These are phyloP conservation scores for Ceratocystis diversiconidia DNA, from an alignment of 2,329 filamentous ascomycete species.

Conservation along the genomic window DNA sequence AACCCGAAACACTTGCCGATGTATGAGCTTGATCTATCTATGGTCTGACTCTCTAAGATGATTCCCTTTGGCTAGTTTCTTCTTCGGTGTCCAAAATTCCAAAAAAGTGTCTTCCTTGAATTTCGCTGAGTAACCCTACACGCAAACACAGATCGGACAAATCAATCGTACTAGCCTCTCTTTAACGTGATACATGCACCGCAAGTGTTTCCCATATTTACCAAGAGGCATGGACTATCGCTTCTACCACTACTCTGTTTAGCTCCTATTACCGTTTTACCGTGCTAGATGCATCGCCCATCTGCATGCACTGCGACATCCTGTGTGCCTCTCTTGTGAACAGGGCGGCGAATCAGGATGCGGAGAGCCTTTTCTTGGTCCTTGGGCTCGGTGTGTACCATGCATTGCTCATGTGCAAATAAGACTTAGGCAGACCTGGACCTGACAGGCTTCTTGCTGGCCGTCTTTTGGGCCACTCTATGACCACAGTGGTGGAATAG, in stretches of 20 bases:
- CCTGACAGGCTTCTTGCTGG: not conserved
- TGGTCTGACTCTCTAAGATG: no score
- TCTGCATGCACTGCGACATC: not conserved
- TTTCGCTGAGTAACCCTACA: not conserved
- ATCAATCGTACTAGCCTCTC: not conserved
- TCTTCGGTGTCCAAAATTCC: no score
- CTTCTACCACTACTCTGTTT: no score
- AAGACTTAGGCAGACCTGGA: not conserved
- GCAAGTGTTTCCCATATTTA: not conserved
- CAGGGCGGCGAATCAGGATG: slow-evolving; percentile 1
- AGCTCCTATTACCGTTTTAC: not conserved
- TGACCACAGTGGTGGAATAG: not conserved
- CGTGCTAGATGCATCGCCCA: not conserved
- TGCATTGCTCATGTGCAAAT: not conserved
- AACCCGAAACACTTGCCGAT: no score
- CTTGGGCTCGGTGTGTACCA: not conserved
- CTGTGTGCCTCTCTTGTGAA: not conserved
- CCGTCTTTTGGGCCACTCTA: not conserved
- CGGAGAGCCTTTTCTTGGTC: not conserved
- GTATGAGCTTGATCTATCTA: no score
- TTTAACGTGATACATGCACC: not conserved
- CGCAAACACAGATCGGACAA: not conserved
- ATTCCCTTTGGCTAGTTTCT: no score
- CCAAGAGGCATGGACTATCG: no score
- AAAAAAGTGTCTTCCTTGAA: no score